A percentile compares a stretch with the other conserved stretches of the same genome.
Evolutionary conservation across 2,329 filamentous ascomycete genomes (phyloP).

Genomic region (Paecilomyces sp.): DNA sequence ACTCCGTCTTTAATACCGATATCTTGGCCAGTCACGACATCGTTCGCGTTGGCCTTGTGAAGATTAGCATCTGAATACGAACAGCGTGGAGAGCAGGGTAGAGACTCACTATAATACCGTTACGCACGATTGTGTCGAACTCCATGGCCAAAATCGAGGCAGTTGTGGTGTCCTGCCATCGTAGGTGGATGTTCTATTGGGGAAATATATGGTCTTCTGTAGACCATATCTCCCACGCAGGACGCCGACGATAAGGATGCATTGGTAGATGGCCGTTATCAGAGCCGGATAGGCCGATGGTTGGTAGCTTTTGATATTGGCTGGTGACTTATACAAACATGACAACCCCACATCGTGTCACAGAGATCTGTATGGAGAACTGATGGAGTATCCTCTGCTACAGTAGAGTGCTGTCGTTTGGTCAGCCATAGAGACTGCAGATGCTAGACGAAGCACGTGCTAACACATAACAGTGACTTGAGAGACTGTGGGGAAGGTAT

Average conservation of each 20-base stretch:
- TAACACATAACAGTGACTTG: no score
- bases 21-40: constrained; percentile 6
- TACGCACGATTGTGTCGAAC: constrained; percentile 5
- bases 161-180: neutral
- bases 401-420: no score
- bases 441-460: no score
- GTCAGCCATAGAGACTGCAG: no score
- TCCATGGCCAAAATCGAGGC: constrained; percentile 1
- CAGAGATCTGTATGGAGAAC: no score
- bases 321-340: no score
- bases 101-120: constrained; percentile 6
- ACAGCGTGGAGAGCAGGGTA: neutral
- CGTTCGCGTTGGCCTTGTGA: constrained; percentile 5
- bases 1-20: constrained; percentile 5
- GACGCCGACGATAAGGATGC: neutral
- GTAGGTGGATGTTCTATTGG: no score
- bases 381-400: no score
- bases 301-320: neutral
- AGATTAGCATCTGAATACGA: neutral
- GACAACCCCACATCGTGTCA: no score
- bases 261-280: neutral
- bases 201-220: constrained; percentile 2
- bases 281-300: neutral
- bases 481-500: no score
- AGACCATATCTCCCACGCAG: neutral